Percentiles rank a stretch among this genome's conserved stretches.
phyloP scores from a whole-genome alignment of 192 early-diverging fungal species.

The Coemansia sp. region DNA sequence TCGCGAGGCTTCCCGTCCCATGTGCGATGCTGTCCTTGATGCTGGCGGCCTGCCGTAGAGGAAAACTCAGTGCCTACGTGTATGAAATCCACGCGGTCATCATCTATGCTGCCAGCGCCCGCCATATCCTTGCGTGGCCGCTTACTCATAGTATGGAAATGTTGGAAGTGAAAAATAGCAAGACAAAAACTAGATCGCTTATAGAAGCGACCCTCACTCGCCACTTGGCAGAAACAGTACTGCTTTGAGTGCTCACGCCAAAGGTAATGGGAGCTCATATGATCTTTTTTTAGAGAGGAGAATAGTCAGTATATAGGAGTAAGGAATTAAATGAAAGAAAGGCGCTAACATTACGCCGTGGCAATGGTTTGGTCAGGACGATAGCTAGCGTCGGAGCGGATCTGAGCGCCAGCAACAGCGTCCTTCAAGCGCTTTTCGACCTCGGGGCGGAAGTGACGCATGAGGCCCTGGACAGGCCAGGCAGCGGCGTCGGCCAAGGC shows the following conservation, averaged over 20 bases:
- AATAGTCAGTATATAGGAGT: no score
- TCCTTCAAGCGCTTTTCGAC: constrained; percentile 29
- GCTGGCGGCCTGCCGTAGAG: constrained; percentile 3
- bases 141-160: constrained; percentile 8
- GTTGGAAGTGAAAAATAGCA: neutral
- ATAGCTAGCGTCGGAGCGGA: constrained; percentile 32
- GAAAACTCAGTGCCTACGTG: constrained; percentile 37
- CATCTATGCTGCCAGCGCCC: neutral
- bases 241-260: constrained; percentile 24
- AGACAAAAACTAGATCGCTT: neutral
- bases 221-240: no score
- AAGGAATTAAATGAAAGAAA: neutral
- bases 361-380: constrained; percentile 52
- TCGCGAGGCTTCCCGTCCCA: constrained; percentile 74
- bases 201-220: neutral
- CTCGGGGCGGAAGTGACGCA: constrained; percentile 94
- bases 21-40: constrained; percentile 24
- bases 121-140: neutral
- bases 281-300: no score
- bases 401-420: constrained; percentile 28
- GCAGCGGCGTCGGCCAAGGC: constrained; percentile 99
- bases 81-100: constrained; percentile 34
- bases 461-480: constrained; percentile 96
- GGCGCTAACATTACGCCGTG: constrained; percentile 28
- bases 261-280: constrained; percentile 55